phyloP scores from a whole-genome alignment of 106 monocot genomes.

The Dendrobium catenatum region DNA sequence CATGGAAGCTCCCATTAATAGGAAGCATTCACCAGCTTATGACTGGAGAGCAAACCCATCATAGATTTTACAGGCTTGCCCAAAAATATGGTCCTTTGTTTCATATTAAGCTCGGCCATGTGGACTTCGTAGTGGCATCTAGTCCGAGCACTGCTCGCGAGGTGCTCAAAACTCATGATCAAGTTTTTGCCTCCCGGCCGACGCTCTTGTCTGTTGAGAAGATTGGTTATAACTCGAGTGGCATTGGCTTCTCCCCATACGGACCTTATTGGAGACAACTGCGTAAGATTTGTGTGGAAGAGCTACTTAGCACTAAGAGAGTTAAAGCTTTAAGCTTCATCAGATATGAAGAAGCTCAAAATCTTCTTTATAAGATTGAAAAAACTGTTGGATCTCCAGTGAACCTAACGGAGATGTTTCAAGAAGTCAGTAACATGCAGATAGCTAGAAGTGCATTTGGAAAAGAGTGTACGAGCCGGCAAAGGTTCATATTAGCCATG shows the following conservation, averaged over 20 bases:
- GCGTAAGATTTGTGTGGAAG: background rate
- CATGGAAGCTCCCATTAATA: background rate
- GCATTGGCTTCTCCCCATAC: constrained; percentile 7
- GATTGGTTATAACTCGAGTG: background rate
- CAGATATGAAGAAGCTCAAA: background rate
- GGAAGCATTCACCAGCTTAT: background rate
- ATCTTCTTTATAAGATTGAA: background rate
- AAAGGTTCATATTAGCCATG: background rate
- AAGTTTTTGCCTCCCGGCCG: background rate
- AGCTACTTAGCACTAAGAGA: background rate
- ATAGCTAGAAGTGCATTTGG: constrained; percentile 1
- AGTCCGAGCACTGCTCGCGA: too few species aligned
- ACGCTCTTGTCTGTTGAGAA: background rate
- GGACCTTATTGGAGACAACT: constrained; percentile 4
- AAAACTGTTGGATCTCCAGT: background rate
- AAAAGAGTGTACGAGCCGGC: background rate
- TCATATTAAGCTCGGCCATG: background rate
- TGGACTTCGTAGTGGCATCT: background rate
- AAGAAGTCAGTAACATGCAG: background rate
- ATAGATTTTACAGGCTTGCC: background rate
- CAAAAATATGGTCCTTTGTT: background rate
- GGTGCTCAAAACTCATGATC: background rate
- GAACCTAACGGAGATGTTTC: background rate
- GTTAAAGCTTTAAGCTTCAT: background rate
- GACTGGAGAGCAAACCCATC: background rate